phyloP scores from a whole-genome alignment of 2,329 filamentous ascomycete species.

The Cladophialophora bantiana region DNA sequence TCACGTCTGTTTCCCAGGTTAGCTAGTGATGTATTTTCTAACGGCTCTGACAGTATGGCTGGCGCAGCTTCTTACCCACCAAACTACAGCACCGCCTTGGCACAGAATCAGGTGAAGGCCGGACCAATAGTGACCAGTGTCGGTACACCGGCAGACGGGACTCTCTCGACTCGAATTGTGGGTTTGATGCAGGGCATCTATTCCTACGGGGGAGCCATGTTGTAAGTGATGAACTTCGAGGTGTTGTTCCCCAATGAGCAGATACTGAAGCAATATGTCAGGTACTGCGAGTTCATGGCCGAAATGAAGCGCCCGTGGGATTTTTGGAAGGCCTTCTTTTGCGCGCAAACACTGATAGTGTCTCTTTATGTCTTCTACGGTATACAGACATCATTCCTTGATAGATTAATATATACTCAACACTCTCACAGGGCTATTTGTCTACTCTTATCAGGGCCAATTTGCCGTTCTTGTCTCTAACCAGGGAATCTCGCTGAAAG shows the following conservation, averaged over 20 bases:
- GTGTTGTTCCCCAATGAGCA: not conserved
- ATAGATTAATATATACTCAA: not conserved
- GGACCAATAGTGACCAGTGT: not conserved
- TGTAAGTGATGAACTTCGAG: not conserved
- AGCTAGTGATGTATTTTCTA: not conserved
- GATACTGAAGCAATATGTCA: not conserved
- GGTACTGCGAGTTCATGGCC: constrained; percentile 1
- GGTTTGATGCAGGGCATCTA: not conserved
- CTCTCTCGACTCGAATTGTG: not conserved
- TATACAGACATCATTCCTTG: not conserved
- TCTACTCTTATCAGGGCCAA: constrained; percentile 14
- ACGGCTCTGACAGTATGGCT: not conserved
- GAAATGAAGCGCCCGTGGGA: constrained; percentile 7
- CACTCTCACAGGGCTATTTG: not conserved
- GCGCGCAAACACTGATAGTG: constrained; percentile 8
- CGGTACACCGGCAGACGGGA: not conserved
- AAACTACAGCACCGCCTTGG: not conserved
- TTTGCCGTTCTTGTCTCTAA: not conserved
- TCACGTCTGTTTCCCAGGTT: not conserved
- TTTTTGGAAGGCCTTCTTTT: constrained; percentile 13
- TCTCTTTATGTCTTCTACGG: constrained; percentile 9
- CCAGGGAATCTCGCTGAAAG: not conserved
- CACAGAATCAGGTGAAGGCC: not conserved
- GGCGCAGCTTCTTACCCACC: not conserved
- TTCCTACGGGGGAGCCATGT: not conserved